Base-by-base conservation (phyloP, 345 rosid species). In the Gossypium herbaceum region DNA sequence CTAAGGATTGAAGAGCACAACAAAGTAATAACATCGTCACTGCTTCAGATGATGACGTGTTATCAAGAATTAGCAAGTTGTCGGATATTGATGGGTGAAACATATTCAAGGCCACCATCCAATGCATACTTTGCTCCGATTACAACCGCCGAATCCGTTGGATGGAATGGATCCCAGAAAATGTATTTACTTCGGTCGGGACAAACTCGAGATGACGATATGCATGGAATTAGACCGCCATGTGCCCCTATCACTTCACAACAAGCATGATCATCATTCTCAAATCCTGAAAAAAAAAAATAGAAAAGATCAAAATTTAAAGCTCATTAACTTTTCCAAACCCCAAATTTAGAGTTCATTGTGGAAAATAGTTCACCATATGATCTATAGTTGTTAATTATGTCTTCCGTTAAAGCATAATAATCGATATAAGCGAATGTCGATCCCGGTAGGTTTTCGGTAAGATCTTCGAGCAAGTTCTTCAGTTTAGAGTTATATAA, bases 161-260 rank as follows among this genome's bases (percentile, higher is more conserved):
- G 85, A 75, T 84, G 88, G 72, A 58, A 82, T 51, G 85, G 73
- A 77, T 85, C 88, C 88, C 88, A 85, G 55, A 82, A 85, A 24
- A 79, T 78, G 69, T 82, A 82, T 34, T 81, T 86, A 0, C 71
- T 55, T 66, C 86, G 76, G 25, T 84, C 76, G 12, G 29, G 8
- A 29, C 90, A 86, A 74, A 82, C 59, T 67, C 74, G 80, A 7
- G 81, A 78, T 9, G 79, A 19, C 2, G 77, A 58, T 20, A 55
- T 73, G 6, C 90, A 86, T 0, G 82, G 56, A 2, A 71, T 0
- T 10, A 64, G 5, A n/a, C 79, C 76, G 19, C 82, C 78, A 4
- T 29, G 82, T 7, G 1, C 1, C 34, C 82, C 78, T 2, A 24
- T n/a, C 41, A 80, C 75, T 16, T 74, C 81, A 13, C 89, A 86